A percentile compares a stretch with the other conserved stretches of the same genome.
Evolutionary conservation across 1,139 yeast genomes (phyloP).

Genomic region (Kodamaea alishanica): DNA sequence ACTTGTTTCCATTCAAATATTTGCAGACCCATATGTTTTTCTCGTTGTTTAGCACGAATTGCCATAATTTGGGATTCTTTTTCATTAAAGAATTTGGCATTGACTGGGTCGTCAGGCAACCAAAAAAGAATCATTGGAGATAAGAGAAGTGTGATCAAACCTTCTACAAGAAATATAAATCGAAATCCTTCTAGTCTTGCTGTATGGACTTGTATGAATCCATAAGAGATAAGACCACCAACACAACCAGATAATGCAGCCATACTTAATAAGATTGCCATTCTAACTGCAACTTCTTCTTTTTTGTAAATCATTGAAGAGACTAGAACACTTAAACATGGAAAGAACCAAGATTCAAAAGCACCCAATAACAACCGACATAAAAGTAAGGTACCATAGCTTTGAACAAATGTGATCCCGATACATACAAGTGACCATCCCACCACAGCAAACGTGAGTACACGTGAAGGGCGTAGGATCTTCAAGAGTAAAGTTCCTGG

Average conservation of each 20-base stretch:
- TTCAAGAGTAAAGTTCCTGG: slow-evolving; percentile 14
- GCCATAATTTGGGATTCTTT: slow-evolving; percentile 22
- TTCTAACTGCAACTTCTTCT: slow-evolving; percentile 40
- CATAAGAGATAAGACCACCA: slow-evolving; percentile 41
- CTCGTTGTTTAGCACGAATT: slow-evolving; percentile 23
- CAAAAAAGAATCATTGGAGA: slow-evolving; percentile 24
- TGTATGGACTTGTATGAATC: slow-evolving; percentile 35
- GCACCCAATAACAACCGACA: slow-evolving; percentile 21
- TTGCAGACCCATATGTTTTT: slow-evolving; percentile 24
- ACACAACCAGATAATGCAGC: slow-evolving; percentile 41
- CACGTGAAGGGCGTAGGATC: slow-evolving; percentile 12
- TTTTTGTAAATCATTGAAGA: slow-evolving; percentile 35
- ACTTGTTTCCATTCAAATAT: slow-evolving; percentile 41
- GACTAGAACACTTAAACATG: slow-evolving; percentile 37
- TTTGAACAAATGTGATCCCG: slow-evolving; percentile 16
- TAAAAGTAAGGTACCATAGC: slow-evolving; percentile 16
- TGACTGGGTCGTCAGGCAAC: slow-evolving; percentile 18
- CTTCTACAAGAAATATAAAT: slow-evolving; percentile 32
- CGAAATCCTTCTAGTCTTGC: slow-evolving; percentile 34
- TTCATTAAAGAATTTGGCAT: slow-evolving; percentile 19
- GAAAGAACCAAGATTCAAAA: slow-evolving; percentile 25
- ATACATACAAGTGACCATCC: slow-evolving; percentile 21
- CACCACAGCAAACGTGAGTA: slow-evolving; percentile 9
- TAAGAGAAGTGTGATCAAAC: slow-evolving; percentile 25
- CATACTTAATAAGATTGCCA: slow-evolving; percentile 39